A percentile compares a stretch with the other conserved stretches of the same genome.
Conservation (phyloP, 176 grass and related monocot genomes). For the Triticum monococcum region DNA sequence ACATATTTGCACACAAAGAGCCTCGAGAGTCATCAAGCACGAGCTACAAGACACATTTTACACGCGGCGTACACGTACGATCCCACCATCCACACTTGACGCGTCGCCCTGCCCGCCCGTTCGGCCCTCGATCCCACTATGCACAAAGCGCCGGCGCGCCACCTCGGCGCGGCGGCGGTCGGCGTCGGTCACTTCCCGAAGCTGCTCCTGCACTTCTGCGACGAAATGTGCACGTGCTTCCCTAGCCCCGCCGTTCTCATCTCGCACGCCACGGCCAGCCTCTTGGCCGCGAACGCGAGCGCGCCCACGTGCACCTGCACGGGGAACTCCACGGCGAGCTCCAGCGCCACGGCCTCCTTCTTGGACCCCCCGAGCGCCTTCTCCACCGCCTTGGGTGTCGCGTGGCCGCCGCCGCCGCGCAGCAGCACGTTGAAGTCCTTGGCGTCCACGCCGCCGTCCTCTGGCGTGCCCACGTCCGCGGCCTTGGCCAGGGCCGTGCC, state of each 20-base stretch:
- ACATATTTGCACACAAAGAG: neutral
- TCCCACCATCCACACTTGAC: neutral
- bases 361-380: constrained; percentile 42
- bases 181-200: constrained; percentile 31
- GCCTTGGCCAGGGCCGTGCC: constrained; percentile 29
- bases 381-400: constrained; percentile 36
- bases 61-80: neutral
- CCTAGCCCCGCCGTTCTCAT: constrained; percentile 40
- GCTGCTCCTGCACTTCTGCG: constrained; percentile 52
- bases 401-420: neutral
- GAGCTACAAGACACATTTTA: neutral
- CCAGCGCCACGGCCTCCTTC: constrained; percentile 28
- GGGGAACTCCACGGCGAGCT: constrained; percentile 22
- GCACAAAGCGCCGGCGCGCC: neutral
- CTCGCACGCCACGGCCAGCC: constrained; percentile 41
- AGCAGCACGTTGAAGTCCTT: constrained; percentile 45
- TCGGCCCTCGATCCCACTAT: neutral
- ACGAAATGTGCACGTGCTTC: constrained; percentile 49
- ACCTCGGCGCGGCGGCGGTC: neutral
- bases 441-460: constrained; percentile 51
- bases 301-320: constrained; percentile 57
- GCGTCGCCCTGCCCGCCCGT: neutral
- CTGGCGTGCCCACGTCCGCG: constrained; percentile 29
- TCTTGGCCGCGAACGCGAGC: constrained; percentile 38
- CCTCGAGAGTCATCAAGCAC: neutral